Percentiles rank a stretch among this genome's conserved stretches.
Conservation (phyloP, 2,329 filamentous ascomycete species). For the Colletotrichum godetiae region DNA sequence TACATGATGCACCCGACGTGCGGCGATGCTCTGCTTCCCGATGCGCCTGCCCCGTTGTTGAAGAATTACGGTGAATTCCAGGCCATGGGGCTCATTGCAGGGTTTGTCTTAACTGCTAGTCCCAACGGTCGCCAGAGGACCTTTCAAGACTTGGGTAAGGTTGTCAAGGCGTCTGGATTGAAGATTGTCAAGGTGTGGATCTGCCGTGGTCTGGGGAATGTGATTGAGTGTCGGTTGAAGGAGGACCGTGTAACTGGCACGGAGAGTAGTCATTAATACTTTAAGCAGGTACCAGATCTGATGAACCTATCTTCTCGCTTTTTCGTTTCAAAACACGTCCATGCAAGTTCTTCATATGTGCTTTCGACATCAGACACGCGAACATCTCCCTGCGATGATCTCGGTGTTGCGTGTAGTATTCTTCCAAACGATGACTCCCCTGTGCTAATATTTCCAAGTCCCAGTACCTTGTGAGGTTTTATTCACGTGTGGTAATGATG, state of each 20-base stretch:
- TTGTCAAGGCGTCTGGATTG: slow-evolving; percentile 18
- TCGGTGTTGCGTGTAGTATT: too few species aligned
- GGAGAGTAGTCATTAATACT: not conserved
- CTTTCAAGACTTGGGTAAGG: not conserved
- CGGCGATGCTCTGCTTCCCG: slow-evolving; percentile 19
- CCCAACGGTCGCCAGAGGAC: slow-evolving; percentile 21
- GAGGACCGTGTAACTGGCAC: not conserved
- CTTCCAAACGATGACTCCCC: too few species aligned
- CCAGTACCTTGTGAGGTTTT: too few species aligned
- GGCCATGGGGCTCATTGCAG: slow-evolving; percentile 15
- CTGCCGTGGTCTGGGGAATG: slow-evolving; percentile 17
- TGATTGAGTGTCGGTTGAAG: slow-evolving; percentile 27
- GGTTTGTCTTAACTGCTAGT: slow-evolving; percentile 1
- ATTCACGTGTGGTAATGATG: too few species aligned
- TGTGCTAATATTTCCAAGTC: too few species aligned
- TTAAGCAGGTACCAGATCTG: not conserved
- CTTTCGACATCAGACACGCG: too few species aligned
- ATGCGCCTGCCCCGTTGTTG: slow-evolving; percentile 18
- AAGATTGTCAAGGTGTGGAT: slow-evolving; percentile 23
- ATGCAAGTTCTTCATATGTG: too few species aligned
- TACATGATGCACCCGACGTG: slow-evolving; percentile 28
- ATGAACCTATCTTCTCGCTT: not conserved
- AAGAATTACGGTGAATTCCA: slow-evolving; percentile 23
- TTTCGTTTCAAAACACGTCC: not conserved
- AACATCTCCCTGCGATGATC: too few species aligned